Evolutionary conservation across 2,329 filamentous ascomycete genomes (phyloP), one percentile per base, ranked within the genome.

Genomic region (Dactylellina sp.): DNA sequence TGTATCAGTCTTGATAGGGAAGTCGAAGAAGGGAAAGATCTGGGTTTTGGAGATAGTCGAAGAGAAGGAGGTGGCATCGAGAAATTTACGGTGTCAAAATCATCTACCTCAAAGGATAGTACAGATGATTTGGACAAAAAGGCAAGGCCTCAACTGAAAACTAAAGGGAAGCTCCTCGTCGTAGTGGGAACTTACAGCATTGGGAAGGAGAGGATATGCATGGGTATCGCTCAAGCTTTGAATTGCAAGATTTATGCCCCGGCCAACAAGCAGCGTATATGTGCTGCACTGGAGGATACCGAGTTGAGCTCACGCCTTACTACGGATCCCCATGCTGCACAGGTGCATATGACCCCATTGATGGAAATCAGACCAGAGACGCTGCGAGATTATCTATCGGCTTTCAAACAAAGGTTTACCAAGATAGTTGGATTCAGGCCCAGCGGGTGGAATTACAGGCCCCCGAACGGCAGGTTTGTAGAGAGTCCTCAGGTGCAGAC

Each of bases 181-280:
- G 88, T 99, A 5, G 96, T 97, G 74, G 95, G 95, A 47, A 99
- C 95, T 0, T 99, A 99, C 82, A 96, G 91, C 78, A 99, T 99
- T 78, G 95, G 95, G 79, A 99, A 99, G 82, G 95, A 99, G 81
- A 90, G 93, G 42, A 93, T 99, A 76, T 98, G 94, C 80, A 85
- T 97, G 32, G 93, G 92, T 24, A 96, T 99, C 76, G 95, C 95
- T 2, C 88, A 89, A 78, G 93, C 93, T 0, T 84, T 99, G 1
- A 85, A 88, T 40, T 91, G 89, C 77, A 97, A 96, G 79, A 98
- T 99, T 75, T 99, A 90, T 79, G 94, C 94, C 0, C 88, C 92
- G 0, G 84, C 92, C 0, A 85, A 86, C 60, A 99, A 99, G 82
- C 90, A 92, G 80, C 88, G 89, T 75, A 92, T 98, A 24, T 93